Conservation (phyloP, 345 rosid genomes). For the Pistacia vera region DNA sequence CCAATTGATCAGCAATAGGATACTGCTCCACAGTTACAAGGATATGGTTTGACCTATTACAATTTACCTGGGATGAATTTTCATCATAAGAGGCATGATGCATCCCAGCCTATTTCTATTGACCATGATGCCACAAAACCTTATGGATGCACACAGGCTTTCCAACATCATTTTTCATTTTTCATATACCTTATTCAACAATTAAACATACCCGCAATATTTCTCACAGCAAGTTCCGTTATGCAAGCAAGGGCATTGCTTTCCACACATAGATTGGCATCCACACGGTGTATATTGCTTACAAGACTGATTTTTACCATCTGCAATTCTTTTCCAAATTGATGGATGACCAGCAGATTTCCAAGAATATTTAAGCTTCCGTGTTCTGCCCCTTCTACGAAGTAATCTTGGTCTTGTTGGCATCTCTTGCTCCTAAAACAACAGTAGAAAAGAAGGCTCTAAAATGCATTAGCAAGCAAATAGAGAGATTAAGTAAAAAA, state of each 20-base stretch:
- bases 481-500: slow-evolving; percentile 11
- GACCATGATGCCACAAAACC: background rate
- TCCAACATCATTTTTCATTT: slow-evolving; percentile 14
- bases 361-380: slow-evolving; percentile 93
- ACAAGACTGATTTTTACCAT: slow-evolving; percentile 56
- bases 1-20: background rate
- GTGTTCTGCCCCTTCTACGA: slow-evolving; percentile 69
- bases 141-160: background rate
- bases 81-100: background rate
- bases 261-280: slow-evolving; percentile 82
- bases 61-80: background rate
- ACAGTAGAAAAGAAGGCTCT: slow-evolving; percentile 18
- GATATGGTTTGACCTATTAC: background rate
- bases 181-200: slow-evolving; percentile 9
- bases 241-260: slow-evolving; percentile 70
- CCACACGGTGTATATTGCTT: slow-evolving; percentile 92
- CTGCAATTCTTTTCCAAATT: slow-evolving; percentile 66
- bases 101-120: background rate
- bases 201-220: slow-evolving; percentile 83
- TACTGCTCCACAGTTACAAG: background rate
- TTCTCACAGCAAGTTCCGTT: slow-evolving; percentile 92
- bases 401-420: slow-evolving; percentile 52
- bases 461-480: slow-evolving; percentile 12
- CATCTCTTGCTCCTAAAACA: slow-evolving; percentile 72
- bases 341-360: slow-evolving; percentile 80